Percentiles rank a stretch among this genome's conserved stretches.
These are phyloP conservation scores for Pseudocercospora macadamiae DNA, from an alignment of 2,329 filamentous ascomycete species.

Conservation along the genomic window DNA sequence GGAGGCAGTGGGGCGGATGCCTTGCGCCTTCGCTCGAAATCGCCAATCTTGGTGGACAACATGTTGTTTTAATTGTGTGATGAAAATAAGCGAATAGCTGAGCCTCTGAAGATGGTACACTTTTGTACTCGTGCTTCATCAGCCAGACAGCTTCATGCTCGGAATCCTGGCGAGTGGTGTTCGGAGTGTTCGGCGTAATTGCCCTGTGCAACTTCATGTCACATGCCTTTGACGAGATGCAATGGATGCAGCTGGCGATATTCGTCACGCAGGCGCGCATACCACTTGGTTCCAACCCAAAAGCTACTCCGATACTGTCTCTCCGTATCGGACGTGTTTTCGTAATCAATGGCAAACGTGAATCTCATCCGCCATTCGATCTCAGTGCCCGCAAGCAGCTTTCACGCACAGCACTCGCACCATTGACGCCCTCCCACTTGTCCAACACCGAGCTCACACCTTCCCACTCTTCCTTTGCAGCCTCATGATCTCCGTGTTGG, in stretches of 20 bases:
- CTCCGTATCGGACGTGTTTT: too few relatives aligned
- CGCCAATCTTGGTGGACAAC: constrained; percentile 16
- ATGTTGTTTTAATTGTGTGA: not conserved
- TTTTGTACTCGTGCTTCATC: not conserved
- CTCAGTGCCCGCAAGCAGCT: constrained; percentile 39
- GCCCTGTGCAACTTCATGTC: not conserved
- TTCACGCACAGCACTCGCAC: constrained; percentile 45
- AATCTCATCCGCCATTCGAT: not conserved
- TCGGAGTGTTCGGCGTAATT: not conserved
- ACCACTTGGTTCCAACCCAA: too few relatives aligned
- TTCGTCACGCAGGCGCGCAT: too few relatives aligned
- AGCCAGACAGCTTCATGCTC: not conserved
- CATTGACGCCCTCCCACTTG: constrained; percentile 49
- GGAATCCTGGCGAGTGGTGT: not conserved
- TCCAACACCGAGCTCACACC: constrained; percentile 44
- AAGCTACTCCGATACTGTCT: too few relatives aligned
- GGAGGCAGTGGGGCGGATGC: constrained; percentile 11
- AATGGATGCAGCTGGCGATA: too few relatives aligned
- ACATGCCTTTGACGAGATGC: too few relatives aligned
- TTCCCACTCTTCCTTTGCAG: constrained; percentile 59
- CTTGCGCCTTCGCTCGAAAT: constrained; percentile 15
- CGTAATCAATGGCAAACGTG: too few relatives aligned
- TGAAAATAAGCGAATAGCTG: not conserved
- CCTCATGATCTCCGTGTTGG: constrained; percentile 61
- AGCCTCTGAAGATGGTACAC: not conserved